Conservation (phyloP, 805 yeast genomes). For the Myxozyma geophila region DNA sequence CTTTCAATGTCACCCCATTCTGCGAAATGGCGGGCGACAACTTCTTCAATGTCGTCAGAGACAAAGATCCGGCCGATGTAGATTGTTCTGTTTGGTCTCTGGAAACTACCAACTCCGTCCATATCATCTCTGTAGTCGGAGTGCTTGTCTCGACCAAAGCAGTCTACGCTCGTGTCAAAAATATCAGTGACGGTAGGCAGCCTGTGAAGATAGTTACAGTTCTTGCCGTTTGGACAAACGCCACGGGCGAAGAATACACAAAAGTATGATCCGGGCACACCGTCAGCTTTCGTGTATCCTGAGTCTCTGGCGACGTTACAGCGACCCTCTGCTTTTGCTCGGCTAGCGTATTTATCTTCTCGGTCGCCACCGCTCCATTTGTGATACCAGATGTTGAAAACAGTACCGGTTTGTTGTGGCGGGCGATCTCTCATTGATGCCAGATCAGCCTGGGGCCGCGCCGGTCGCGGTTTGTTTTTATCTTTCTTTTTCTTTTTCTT, state of each 20-base stretch:
- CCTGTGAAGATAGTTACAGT: constrained; percentile 79
- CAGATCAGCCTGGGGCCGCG: constrained; percentile 75
- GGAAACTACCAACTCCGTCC: constrained; percentile 90
- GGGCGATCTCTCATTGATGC: constrained; percentile 59
- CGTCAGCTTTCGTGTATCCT: constrained; percentile 76
- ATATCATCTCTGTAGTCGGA: constrained; percentile 85
- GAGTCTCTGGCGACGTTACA: constrained; percentile 66
- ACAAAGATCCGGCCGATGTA: constrained; percentile 67
- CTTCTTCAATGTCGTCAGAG: constrained; percentile 50
- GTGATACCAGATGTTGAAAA: constrained; percentile 85
- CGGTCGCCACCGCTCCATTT: constrained; percentile 84
- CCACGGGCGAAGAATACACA: constrained; percentile 92
- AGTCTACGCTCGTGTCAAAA: constrained; percentile 70
- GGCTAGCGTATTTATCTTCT: constrained; percentile 45
- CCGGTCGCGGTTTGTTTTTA: constrained; percentile 50
- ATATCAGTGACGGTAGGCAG: constrained; percentile 66
- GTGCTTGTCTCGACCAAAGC: constrained; percentile 90
- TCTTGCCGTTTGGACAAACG: constrained; percentile 70
- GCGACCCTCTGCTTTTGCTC: constrained; percentile 60
- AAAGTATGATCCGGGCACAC: constrained; percentile 54
- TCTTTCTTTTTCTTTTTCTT: constrained; percentile 19
- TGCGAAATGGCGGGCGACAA: constrained; percentile 57
- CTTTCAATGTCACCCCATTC: constrained; percentile 79
- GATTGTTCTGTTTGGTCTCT: constrained; percentile 68
- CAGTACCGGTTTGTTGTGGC: constrained; percentile 80